Percentiles rank a stretch among this genome's conserved stretches.
Evolutionary conservation across 495 filamentous ascomycete genomes (phyloP).

Genomic region (Bombardia bombarda): DNA sequence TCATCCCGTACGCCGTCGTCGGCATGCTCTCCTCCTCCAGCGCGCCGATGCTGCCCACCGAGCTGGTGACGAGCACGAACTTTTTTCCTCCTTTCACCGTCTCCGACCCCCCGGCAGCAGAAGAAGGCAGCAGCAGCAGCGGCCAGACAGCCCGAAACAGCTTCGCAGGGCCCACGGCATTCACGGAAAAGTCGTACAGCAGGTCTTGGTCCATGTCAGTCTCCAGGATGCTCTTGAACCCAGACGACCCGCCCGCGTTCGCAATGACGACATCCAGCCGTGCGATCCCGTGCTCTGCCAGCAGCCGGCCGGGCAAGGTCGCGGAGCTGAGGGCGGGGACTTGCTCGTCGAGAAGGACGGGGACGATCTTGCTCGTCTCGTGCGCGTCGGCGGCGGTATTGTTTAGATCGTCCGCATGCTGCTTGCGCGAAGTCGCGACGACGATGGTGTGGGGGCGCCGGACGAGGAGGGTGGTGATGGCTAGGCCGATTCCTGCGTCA

Average conservation of each 20-base stretch:
- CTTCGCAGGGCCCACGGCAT: slow-evolving; percentile 21
- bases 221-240: slow-evolving; percentile 9
- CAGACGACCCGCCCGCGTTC: slow-evolving; percentile 35
- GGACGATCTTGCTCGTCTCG: slow-evolving; percentile 25
- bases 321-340: slow-evolving; percentile 21
- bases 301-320: slow-evolving; percentile 17
- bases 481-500: slow-evolving; percentile 37
- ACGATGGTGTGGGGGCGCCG: slow-evolving; percentile 37
- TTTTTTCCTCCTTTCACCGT: slow-evolving; percentile 5
- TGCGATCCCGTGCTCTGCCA: slow-evolving; percentile 16
- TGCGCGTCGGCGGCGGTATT: slow-evolving; percentile 20
- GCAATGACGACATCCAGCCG: slow-evolving; percentile 44
- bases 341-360: slow-evolving; percentile 23
- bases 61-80: slow-evolving; percentile 25
- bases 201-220: slow-evolving; percentile 12
- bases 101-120: neutral
- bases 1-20: slow-evolving; percentile 19
- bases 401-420: slow-evolving; percentile 10
- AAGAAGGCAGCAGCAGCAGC: slow-evolving; percentile 10
- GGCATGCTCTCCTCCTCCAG: slow-evolving; percentile 16
- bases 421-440: slow-evolving; percentile 38
- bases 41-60: slow-evolving; percentile 23
- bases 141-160: slow-evolving; percentile 22
- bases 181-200: slow-evolving; percentile 19
- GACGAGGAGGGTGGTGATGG: slow-evolving; percentile 31